These are phyloP conservation scores for Geotrichum cucujoidarum DNA, from an alignment of 1,139 yeast species.

Conservation along the genomic window DNA sequence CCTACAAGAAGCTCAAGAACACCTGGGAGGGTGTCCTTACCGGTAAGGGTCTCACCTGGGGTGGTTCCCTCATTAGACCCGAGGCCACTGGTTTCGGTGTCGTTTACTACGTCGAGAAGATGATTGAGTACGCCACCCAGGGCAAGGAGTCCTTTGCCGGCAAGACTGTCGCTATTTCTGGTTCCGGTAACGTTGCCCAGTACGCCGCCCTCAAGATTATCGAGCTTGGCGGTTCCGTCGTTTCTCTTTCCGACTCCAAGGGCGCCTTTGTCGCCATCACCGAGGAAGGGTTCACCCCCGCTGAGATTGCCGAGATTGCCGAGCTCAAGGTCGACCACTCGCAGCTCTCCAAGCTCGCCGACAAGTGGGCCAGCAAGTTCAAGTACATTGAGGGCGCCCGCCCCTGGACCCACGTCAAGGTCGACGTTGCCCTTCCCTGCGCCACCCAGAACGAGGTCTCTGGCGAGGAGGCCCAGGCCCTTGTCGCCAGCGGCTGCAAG, in stretches of 20 bases:
- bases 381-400: conserved; percentile 89
- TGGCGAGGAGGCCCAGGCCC: conserved; percentile 93
- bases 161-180: conserved; percentile 93
- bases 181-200: conserved; percentile 99
- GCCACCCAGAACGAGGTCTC: conserved; percentile 98
- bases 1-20: conserved; percentile 88
- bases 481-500: conserved; percentile 86
- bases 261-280: conserved; percentile 62
- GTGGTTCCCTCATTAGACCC: conserved; percentile 97
- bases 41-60: conserved; percentile 97
- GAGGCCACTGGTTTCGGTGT: conserved; percentile 99
- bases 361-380: conserved; percentile 45
- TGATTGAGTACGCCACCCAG: conserved; percentile 87
- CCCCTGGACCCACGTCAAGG: conserved; percentile 90
- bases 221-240: conserved; percentile 93
- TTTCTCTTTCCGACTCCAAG: conserved; percentile 89
- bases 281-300: conserved; percentile 72
- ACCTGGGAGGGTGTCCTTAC: conserved; percentile 96
- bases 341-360: conserved; percentile 65
- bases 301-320: conserved; percentile 71
- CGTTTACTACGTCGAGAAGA: conserved; percentile 94
- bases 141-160: conserved; percentile 88
- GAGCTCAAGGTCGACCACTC: conserved; percentile 79
- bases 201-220: conserved; percentile 96
- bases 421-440: conserved; percentile 94